Evolutionary conservation across 2,329 filamentous ascomycete species (phyloP).

Genomic region (Epichloe typhina): DNA sequence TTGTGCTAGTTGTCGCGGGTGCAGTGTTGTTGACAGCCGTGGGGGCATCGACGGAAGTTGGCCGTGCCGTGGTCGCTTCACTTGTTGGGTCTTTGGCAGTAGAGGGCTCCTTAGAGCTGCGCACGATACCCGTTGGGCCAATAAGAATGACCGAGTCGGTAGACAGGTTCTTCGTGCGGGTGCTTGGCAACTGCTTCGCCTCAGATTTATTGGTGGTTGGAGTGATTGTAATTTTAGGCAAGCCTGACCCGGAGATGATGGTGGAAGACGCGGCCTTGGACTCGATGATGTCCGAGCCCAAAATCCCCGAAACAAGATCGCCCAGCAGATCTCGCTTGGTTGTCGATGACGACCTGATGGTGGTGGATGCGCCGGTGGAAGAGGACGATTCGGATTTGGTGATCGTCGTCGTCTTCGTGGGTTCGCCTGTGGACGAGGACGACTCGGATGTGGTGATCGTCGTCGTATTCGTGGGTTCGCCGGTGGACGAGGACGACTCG

Average conservation of each 20-base stretch:
- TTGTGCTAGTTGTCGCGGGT: neutral
- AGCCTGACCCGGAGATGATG: neutral
- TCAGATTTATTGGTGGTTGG: neutral
- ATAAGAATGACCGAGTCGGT: conserved; percentile 12
- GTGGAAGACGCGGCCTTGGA: neutral
- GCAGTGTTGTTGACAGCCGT: conserved; percentile 2
- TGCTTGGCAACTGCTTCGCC: neutral
- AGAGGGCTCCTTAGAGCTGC: neutral
- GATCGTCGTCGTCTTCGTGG: conserved; percentile 17
- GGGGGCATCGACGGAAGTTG: neutral
- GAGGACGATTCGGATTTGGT: conserved; percentile 15
- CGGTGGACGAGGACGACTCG: conserved; percentile 8
- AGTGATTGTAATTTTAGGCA: neutral
- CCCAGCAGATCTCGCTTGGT: conserved; percentile 10
- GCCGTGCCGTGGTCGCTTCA: neutral
- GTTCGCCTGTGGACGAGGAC: conserved; percentile 7
- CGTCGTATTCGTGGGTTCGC: conserved; percentile 7
- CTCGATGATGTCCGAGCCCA: conserved; percentile 1
- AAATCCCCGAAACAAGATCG: conserved; percentile 14
- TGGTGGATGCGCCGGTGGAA: conserved; percentile 9
- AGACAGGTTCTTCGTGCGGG: neutral
- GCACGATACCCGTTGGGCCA: conserved; percentile 15
- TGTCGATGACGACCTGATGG: conserved; percentile 7
- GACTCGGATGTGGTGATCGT: conserved; percentile 23
- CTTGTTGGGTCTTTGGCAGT: neutral